Percentiles rank a stretch among this genome's conserved stretches.
These are phyloP conservation scores for Phytophthora rubi DNA, from an alignment of 352 stramenopile species.

Conservation along the genomic window DNA sequence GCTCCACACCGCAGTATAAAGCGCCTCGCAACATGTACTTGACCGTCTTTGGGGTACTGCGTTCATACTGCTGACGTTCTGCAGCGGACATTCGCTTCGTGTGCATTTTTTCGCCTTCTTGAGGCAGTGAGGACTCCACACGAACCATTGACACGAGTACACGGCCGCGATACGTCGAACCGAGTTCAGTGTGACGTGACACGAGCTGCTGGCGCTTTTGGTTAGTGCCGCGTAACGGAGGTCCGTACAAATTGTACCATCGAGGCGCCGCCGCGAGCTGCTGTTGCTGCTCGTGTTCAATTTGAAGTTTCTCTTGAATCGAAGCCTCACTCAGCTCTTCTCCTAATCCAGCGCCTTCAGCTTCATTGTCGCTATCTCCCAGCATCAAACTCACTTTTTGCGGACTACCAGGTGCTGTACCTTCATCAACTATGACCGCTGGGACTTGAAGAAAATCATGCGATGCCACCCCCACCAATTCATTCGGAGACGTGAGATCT, in stretches of 20 bases:
- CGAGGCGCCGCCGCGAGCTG: conserved; percentile 30
- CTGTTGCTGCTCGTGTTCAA: conserved; percentile 24
- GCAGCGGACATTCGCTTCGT: conserved; percentile 53
- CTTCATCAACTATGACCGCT: background rate
- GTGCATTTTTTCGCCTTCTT: conserved; percentile 70
- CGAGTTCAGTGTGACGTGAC: conserved; percentile 67
- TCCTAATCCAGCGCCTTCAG: background rate
- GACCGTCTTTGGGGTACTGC: conserved; percentile 47
- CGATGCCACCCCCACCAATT: conserved; percentile 73
- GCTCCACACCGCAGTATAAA: conserved; percentile 62
- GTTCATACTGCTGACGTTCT: conserved; percentile 17
- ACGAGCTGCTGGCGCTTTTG: conserved; percentile 58
- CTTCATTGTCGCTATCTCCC: conserved; percentile 12
- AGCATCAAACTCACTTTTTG: conserved; percentile 13
- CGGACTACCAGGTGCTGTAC: conserved; percentile 1
- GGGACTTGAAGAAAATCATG: conserved; percentile 78
- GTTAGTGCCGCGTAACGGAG: conserved; percentile 64
- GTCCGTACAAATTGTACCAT: conserved; percentile 90
- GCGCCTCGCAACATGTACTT: conserved; percentile 74
- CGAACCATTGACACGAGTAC: conserved; percentile 82
- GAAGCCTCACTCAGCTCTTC: conserved; percentile 6
- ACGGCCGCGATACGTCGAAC: conserved; percentile 82
- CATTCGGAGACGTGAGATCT: conserved; percentile 68
- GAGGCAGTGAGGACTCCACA: conserved; percentile 42
- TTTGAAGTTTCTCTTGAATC: conserved; percentile 11